These are phyloP conservation scores for Dryas drummondii DNA, from an alignment of 306 rosid genomes.

Conservation along the genomic window DNA sequence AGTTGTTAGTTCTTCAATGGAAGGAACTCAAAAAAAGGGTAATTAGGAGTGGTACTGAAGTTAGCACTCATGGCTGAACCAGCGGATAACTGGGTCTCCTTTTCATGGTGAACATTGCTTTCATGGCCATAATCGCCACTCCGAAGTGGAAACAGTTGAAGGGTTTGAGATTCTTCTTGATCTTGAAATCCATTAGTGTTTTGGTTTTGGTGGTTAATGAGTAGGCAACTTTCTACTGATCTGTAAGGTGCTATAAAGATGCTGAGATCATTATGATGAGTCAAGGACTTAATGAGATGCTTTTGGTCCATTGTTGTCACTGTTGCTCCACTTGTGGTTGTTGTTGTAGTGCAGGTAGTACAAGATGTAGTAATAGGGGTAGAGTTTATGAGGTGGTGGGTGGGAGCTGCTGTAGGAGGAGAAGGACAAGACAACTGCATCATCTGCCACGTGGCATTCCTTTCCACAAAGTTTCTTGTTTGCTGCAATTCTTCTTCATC, in stretches of 20 bases:
- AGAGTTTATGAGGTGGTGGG: constrained; percentile 44
- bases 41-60: constrained; percentile 27
- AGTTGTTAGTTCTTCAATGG: constrained; percentile 54
- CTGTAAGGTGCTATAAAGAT: constrained; percentile 42
- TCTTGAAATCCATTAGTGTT: constrained; percentile 13
- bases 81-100: no score
- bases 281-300: constrained; percentile 32
- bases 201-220: neutral
- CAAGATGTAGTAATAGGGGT: constrained; percentile 1
- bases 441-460: constrained; percentile 88
- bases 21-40: constrained; percentile 75
- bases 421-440: constrained; percentile 56
- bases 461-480: constrained; percentile 58
- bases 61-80: neutral
- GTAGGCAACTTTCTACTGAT: constrained; percentile 24
- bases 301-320: constrained; percentile 52
- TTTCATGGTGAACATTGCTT: no score
- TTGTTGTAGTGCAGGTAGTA: neutral
- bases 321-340: constrained; percentile 24
- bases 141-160: constrained; percentile 74
- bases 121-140: constrained; percentile 23
- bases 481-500: constrained; percentile 63
- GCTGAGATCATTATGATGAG: constrained; percentile 39
- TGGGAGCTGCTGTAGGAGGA: constrained; percentile 1
- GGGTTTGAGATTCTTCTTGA: constrained; percentile 64